Percentiles rank a stretch among this genome's conserved stretches.
phyloP scores from a whole-genome alignment of 345 rosid species.

The Citrus hindsii region DNA sequence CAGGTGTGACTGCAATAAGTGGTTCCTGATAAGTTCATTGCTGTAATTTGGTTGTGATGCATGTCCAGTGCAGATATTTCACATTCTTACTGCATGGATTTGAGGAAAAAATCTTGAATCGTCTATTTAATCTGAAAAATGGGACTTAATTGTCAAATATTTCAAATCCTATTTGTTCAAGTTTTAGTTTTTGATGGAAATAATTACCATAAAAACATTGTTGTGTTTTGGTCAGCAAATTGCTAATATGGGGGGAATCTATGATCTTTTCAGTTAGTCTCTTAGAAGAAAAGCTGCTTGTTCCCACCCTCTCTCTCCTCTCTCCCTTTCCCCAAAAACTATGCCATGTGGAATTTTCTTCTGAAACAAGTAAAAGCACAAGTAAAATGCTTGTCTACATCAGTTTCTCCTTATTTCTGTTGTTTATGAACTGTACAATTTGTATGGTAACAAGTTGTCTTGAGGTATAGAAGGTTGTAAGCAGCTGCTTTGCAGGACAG shows the following conservation, averaged over 20 bases:
- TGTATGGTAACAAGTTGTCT: background rate
- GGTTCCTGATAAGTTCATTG: background rate
- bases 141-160: background rate
- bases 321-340: background rate
- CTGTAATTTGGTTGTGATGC: slow-evolving; percentile 1
- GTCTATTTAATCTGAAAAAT: background rate
- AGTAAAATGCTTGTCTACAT: background rate
- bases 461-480: background rate
- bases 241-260: background rate
- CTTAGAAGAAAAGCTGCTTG: background rate
- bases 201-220: background rate
- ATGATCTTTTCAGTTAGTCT: background rate
- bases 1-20: slow-evolving; percentile 46
- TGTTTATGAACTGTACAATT: background rate
- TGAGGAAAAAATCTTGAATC: background rate
- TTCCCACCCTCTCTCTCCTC: background rate
- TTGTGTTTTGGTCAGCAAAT: background rate
- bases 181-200: background rate
- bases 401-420: background rate
- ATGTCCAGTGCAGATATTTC: background rate
- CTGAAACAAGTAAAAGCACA: background rate
- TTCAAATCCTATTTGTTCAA: background rate
- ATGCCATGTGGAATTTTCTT: background rate
- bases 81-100: background rate
- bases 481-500: background rate